Base-by-base conservation (phyloP, 2,329 filamentous ascomycete genomes). In the Daldinia sp. region DNA sequence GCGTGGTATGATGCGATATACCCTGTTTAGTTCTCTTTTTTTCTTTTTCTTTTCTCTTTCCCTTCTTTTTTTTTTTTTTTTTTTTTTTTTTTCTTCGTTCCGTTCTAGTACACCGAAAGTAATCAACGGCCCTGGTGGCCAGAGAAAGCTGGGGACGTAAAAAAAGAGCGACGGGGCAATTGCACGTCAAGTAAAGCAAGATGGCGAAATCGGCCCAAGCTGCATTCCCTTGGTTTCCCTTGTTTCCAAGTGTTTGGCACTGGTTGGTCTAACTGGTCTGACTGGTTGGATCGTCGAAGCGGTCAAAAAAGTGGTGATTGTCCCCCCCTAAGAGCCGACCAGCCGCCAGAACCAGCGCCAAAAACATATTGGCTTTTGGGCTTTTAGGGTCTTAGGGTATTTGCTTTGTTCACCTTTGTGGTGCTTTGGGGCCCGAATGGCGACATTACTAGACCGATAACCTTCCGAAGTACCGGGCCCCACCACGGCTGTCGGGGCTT, bases 341-440 rank as follows among this genome's bases (percentile, higher is more conserved):
- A 71, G 68, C 46, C 46, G 46, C 46, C 46, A 51, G 4, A 51
- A 30, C 26, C 46, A 51, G 46, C 26, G 46, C 46, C 46, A 56
- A 57, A 18, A 18, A 10, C 57, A 35, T 51, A 75, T 73, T 30
- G 80, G 78, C 33, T 54, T 28, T 48, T 48, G 44, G 23, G 44
- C 23, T 15, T 28, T 48, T 48, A 48, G 44, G 44, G 44, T 48
- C 44, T 76, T 73, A 30, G 80, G 78, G 44, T 64, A 60, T n/a
- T 10, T 78, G 74, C 53, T 78, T 59, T 63, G 48, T 78, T 67
- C 58, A 69, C 53, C 30, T 65, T 66, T 60, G 33, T 48, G 60
- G 66, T 80, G 79, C 79, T 80, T 75, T 78, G 76, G 75, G 76
- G 77, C 75, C 68, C 76, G 74, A 77, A 81, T 81, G 78, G 79